These are phyloP conservation scores for Venturia asperata DNA, from an alignment of 2,329 filamentous ascomycete genomes.

Conservation along the genomic window DNA sequence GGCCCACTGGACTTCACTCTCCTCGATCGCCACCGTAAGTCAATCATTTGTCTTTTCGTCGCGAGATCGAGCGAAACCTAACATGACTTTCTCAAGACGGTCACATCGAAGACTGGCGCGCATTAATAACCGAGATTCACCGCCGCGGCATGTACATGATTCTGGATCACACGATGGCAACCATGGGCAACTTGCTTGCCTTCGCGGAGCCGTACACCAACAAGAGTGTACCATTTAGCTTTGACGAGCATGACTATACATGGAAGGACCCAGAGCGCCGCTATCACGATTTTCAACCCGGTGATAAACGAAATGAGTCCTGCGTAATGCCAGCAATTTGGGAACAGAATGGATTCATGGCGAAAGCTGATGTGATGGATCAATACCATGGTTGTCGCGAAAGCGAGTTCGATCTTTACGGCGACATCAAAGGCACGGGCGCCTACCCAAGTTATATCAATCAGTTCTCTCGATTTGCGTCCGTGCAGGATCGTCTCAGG, in stretches of 20 bases:
- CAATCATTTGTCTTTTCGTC: background rate
- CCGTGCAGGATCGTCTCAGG: slow-evolving; percentile 57
- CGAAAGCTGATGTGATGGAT: slow-evolving; percentile 36
- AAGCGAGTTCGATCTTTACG: slow-evolving; percentile 57
- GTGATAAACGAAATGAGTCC: slow-evolving; percentile 46
- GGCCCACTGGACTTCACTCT: slow-evolving; percentile 51
- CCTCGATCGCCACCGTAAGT: slow-evolving; percentile 49
- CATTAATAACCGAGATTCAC: slow-evolving; percentile 52
- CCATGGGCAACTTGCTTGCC: slow-evolving; percentile 54
- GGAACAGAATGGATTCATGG: slow-evolving; percentile 45
- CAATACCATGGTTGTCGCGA: slow-evolving; percentile 50
- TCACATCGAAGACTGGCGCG: slow-evolving; percentile 49
- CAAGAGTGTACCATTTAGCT: slow-evolving; percentile 47
- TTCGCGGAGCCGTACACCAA: slow-evolving; percentile 53
- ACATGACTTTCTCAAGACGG: slow-evolving; percentile 29
- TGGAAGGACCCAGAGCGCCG: slow-evolving; percentile 46
- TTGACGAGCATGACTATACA: slow-evolving; percentile 47
- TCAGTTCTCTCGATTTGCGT: slow-evolving; percentile 57
- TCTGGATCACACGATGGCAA: slow-evolving; percentile 30
- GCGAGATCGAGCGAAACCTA: background rate
- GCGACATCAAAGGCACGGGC: slow-evolving; percentile 56
- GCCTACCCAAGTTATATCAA: slow-evolving; percentile 56
- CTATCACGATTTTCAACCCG: slow-evolving; percentile 51
- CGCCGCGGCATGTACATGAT: slow-evolving; percentile 55
- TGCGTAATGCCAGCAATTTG: slow-evolving; percentile 57